phyloP scores from a whole-genome alignment of 2,329 filamentous ascomycete species.

The Pestalotiopsis sp. region DNA sequence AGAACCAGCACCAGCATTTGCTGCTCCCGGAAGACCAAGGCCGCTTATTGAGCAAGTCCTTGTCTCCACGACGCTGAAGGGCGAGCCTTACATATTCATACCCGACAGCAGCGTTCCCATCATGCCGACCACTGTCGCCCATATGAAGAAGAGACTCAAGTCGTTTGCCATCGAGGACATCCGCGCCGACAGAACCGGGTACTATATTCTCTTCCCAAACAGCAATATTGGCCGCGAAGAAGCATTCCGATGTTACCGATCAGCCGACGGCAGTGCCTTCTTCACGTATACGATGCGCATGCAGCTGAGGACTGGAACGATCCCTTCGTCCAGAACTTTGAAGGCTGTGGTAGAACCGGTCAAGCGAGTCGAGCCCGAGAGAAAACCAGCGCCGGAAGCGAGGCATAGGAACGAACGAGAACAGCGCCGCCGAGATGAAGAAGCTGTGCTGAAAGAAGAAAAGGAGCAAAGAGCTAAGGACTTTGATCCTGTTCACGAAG shows the following conservation, averaged over 20 bases:
- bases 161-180: constrained; percentile 81
- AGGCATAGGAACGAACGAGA: constrained; percentile 71
- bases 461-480: constrained; percentile 85
- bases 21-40: constrained; percentile 46
- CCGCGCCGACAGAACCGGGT: constrained; percentile 81
- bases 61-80: constrained; percentile 70
- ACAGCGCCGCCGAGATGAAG: constrained; percentile 72
- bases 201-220: constrained; percentile 89
- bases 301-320: constrained; percentile 65
- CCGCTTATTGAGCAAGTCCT: constrained; percentile 66
- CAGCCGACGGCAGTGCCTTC: constrained; percentile 78
- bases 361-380: constrained; percentile 27
- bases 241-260: constrained; percentile 76
- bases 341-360: constrained; percentile 22
- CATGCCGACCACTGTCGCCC: constrained; percentile 80
- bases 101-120: constrained; percentile 86
- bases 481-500: constrained; percentile 87
- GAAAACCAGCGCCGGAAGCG: constrained; percentile 40
- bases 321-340: constrained; percentile 32
- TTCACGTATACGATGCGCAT: constrained; percentile 94
- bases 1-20: constrained; percentile 37
- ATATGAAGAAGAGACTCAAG: constrained; percentile 88
- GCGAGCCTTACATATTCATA: constrained; percentile 89
- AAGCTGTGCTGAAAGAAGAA: constrained; percentile 84
- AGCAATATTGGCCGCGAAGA: constrained; percentile 76